Percentiles rank a stretch among this genome's conserved stretches.
These are phyloP conservation scores for Aspergillus latus DNA, from an alignment of 2,329 filamentous ascomycete genomes.

Conservation along the genomic window DNA sequence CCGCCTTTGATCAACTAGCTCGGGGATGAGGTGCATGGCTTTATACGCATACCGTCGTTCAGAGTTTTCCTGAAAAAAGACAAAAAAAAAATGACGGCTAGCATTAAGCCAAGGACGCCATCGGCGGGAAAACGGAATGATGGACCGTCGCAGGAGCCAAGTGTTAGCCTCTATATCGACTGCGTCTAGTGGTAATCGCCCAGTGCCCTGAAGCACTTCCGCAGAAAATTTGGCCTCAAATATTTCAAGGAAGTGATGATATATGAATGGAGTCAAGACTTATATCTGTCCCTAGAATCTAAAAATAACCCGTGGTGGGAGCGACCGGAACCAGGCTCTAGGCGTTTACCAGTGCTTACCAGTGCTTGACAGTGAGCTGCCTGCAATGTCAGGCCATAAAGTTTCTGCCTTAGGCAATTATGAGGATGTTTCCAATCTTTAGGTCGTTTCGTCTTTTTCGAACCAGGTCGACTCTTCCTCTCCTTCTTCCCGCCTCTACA, in stretches of 20 bases:
- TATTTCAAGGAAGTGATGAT: neutral
- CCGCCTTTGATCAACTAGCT: neutral
- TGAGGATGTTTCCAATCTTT: conserved; percentile 24
- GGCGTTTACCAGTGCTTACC: too few species aligned
- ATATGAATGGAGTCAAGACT: neutral
- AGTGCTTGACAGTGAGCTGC: neutral
- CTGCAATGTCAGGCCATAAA: conserved; percentile 16
- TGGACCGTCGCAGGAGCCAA: conserved; percentile 10
- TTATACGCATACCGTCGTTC: neutral
- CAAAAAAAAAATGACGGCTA: neutral
- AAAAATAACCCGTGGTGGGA: conserved; percentile 18
- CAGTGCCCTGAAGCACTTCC: too few species aligned
- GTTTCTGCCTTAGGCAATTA: conserved; percentile 8
- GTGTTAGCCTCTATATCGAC: conserved; percentile 12
- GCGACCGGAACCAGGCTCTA: neutral
- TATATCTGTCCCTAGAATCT: neutral
- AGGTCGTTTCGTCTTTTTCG: conserved; percentile 21
- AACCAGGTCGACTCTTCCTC: conserved; percentile 21
- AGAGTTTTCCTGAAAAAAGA: neutral
- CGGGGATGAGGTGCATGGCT: neutral
- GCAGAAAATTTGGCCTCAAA: neutral
- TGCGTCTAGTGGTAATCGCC: too few species aligned
- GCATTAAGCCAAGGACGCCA: conserved; percentile 10
- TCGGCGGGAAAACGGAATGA: conserved; percentile 4
- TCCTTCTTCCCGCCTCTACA: conserved; percentile 16